phyloP scores from a whole-genome alignment of 805 yeast species.

The Hanseniaspora lindneri region DNA sequence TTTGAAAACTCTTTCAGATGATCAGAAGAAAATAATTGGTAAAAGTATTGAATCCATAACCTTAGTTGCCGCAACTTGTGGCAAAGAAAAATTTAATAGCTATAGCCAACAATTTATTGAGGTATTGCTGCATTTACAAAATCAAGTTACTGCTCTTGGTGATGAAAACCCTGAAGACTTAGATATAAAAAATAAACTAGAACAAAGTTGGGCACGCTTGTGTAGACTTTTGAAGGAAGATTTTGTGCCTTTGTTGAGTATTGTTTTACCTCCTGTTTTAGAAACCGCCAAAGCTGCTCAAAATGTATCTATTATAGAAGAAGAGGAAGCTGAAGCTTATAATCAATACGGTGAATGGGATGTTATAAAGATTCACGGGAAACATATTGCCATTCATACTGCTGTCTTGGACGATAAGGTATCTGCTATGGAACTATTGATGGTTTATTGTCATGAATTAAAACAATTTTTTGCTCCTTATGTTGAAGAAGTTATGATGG shows the following conservation, averaged over 20 bases:
- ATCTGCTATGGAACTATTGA: conserved; percentile 76
- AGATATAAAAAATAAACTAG: conserved; percentile 74
- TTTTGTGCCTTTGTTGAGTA: conserved; percentile 70
- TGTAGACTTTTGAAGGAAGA: conserved; percentile 78
- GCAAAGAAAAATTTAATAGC: conserved; percentile 67
- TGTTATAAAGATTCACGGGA: conserved; percentile 79
- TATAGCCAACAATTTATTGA: conserved; percentile 64
- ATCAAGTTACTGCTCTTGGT: conserved; percentile 35
- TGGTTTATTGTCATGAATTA: conserved; percentile 72
- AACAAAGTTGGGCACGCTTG: conserved; percentile 92
- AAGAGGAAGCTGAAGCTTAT: conserved; percentile 74
- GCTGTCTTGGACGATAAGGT: conserved; percentile 90
- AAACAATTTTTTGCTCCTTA: conserved; percentile 74
- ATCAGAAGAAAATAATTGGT: conserved; percentile 70
- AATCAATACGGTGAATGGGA: conserved; percentile 90
- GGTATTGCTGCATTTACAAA: conserved; percentile 62
- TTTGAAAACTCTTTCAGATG: conserved; percentile 57
- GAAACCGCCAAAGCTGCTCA: conserved; percentile 80
- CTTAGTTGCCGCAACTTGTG: conserved; percentile 87
- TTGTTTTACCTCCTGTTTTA: conserved; percentile 80
- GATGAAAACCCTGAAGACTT: conserved; percentile 42
- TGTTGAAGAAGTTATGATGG: conserved; percentile 63
- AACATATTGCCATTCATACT: conserved; percentile 88
- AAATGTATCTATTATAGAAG: conserved; percentile 76
- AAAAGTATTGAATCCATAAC: conserved; percentile 95